phyloP scores from a whole-genome alignment of 805 yeast species.

The Candida boidinii region DNA sequence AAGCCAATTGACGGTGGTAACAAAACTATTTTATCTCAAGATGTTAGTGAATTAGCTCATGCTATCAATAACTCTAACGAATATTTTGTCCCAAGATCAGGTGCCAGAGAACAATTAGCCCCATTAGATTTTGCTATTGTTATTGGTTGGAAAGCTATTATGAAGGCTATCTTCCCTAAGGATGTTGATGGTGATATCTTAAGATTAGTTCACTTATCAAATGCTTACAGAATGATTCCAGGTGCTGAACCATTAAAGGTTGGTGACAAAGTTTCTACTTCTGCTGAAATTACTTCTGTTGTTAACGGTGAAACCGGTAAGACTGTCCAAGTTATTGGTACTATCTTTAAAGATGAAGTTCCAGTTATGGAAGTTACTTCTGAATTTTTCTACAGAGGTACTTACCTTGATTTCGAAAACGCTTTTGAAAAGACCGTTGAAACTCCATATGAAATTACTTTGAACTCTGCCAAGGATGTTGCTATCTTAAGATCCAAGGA shows the following conservation, averaged over 20 bases:
- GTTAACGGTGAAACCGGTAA: slow-evolving; percentile 90
- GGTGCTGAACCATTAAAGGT: slow-evolving; percentile 84
- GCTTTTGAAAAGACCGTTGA: slow-evolving; percentile 86
- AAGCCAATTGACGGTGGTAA: slow-evolving; percentile 63
- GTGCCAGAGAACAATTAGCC: slow-evolving; percentile 75
- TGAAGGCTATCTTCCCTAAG: slow-evolving; percentile 95
- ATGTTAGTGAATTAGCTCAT: slow-evolving; percentile 86
- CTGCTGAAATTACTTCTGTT: slow-evolving; percentile 82
- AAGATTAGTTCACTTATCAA: slow-evolving; percentile 88
- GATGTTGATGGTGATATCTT: slow-evolving; percentile 94
- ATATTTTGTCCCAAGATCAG: slow-evolving; percentile 85
- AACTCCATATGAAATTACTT: slow-evolving; percentile 72
- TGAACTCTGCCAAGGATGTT: slow-evolving; percentile 75
- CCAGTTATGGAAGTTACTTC: slow-evolving; percentile 93
- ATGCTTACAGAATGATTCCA: slow-evolving; percentile 87
- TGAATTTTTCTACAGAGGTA: slow-evolving; percentile 94
- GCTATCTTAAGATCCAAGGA: slow-evolving; percentile 93
- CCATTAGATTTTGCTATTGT: slow-evolving; percentile 99
- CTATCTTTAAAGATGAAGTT: slow-evolving; percentile 62
- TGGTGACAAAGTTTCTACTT: slow-evolving; percentile 77
- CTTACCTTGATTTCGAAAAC: slow-evolving; percentile 78
- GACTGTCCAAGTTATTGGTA: slow-evolving; percentile 91
- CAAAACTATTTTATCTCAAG: slow-evolving; percentile 61
- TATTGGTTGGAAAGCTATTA: slow-evolving; percentile 96
- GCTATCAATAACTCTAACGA: slow-evolving; percentile 97